These are phyloP conservation scores for Phytophthora sp. DNA, from an alignment of 352 stramenopile genomes.

Conservation along the genomic window DNA sequence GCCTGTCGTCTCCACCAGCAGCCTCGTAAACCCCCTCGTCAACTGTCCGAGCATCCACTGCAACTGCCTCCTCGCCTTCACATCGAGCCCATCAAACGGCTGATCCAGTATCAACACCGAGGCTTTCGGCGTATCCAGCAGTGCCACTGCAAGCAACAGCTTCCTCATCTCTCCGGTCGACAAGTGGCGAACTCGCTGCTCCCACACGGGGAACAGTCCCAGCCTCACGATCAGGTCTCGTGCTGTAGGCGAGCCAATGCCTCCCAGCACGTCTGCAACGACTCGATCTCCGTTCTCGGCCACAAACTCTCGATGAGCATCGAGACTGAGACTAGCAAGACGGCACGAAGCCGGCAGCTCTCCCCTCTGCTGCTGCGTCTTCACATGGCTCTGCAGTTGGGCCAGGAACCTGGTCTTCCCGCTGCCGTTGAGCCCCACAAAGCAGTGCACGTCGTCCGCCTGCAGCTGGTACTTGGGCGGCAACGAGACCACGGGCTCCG, in stretches of 20 bases:
- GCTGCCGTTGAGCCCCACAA: constrained; percentile 73
- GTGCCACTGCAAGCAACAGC: constrained; percentile 83
- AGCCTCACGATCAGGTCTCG: constrained; percentile 92
- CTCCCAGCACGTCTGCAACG: constrained; percentile 71
- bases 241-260: constrained; percentile 69
- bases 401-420: constrained; percentile 68
- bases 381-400: constrained; percentile 43
- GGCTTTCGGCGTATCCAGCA: constrained; percentile 74
- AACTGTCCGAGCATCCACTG: constrained; percentile 88
- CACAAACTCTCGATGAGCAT: constrained; percentile 88
- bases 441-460: constrained; percentile 69
- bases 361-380: constrained; percentile 23
- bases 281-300: constrained; percentile 54
- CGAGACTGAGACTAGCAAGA: constrained; percentile 73
- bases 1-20: constrained; percentile 89
- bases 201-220: constrained; percentile 90
- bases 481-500: constrained; percentile 41
- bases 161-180: constrained; percentile 95
- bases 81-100: constrained; percentile 94
- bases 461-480: constrained; percentile 48
- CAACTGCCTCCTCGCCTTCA: constrained; percentile 73
- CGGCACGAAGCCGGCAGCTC: constrained; percentile 34
- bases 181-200: constrained; percentile 82
- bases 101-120: constrained; percentile 92
- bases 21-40: constrained; percentile 85